phyloP scores from a whole-genome alignment of 2,329 filamentous ascomycete genomes.

The Sporothrix variecibatus region DNA sequence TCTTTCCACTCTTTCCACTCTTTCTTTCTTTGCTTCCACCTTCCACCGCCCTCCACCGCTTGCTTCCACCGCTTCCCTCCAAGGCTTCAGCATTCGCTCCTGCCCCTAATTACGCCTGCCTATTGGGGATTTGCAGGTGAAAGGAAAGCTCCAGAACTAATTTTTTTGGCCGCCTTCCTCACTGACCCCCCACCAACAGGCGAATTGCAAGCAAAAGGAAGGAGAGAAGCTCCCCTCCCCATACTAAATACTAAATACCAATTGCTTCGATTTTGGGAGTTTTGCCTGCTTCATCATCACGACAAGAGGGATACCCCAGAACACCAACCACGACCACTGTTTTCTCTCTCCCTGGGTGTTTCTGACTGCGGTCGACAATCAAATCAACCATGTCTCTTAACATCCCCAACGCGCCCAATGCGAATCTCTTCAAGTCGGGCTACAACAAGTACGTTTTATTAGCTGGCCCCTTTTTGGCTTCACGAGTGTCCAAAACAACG shows the following conservation, averaged over 20 bases:
- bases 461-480: conserved; percentile 33
- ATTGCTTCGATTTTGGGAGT: not conserved
- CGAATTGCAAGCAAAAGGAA: not conserved
- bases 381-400: conserved; percentile 78
- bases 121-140: not conserved
- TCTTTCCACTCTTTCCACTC: not conserved
- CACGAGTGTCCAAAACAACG: not conserved
- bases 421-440: conserved; percentile 90
- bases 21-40: not conserved
- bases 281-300: conserved; percentile 6
- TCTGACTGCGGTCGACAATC: not conserved
- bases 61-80: conserved; percentile 5
- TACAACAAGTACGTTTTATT: conserved; percentile 78
- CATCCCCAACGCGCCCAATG: conserved; percentile 91
- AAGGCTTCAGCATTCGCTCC: conserved; percentile 24
- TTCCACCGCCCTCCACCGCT: not conserved
- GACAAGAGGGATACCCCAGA: conserved; percentile 14
- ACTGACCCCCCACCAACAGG: conserved; percentile 16
- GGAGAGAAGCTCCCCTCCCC: conserved; percentile 20
- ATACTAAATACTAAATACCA: not conserved
- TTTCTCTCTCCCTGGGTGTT: not conserved
- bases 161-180: conserved; percentile 27
- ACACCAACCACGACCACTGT: not conserved
- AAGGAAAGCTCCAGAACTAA: conserved; percentile 29
- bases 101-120: conserved; percentile 18